Evolutionary conservation across 2,329 filamentous ascomycete species (phyloP), one percentile per base, ranked within the genome.

Genomic region (Rhexocercosporidium sp.): DNA sequence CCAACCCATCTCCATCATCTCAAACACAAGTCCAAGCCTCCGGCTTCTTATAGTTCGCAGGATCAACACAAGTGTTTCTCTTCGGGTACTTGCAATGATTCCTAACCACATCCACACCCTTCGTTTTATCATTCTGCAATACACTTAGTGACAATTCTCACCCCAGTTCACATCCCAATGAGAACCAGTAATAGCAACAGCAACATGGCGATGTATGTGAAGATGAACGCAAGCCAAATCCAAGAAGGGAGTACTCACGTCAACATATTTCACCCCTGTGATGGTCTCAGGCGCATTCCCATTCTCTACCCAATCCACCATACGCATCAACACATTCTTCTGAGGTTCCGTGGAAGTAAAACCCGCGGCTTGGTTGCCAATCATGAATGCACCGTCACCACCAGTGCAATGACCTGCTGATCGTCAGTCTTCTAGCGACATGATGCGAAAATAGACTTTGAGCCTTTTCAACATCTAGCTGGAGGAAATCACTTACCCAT

Each of bases 381-480:
- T 71, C 11, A 65, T 54, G 56, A 74, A 75, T 1, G 84, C 84
- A 1, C 84, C 84, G 1, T 75, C 77, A 7, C 86, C 85, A 6
- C 81, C 80, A 37, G 67, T 69, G 72, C 85, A 87, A 74, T 87
- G 85, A 1, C 75, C 78, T 78, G 83, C 83, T 18, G 84, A 85
- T 12, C 16, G 53, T 22, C 18, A 37, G 12, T 47, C 3, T 25
- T 8, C 44, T 9, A 31, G 44, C 11, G 1, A 12, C 18, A 22
- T 20, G 8, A 16, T 18, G 44, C 12, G 6, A 20, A 20, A 8
- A 9, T n/a, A 44, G 41, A 44, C 41, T n/a, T 22, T 9, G 44
- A 74, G 82, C n/a, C n/a, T 82, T 41, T 79, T 79, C 77, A 87
- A 86, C 73, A 80, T 81, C 60, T 84, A 80, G 72, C 8, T 9